Evolutionary conservation across 2,329 filamentous ascomycete genomes (phyloP).

Genomic region (Dactylonectria macrodidyma): DNA sequence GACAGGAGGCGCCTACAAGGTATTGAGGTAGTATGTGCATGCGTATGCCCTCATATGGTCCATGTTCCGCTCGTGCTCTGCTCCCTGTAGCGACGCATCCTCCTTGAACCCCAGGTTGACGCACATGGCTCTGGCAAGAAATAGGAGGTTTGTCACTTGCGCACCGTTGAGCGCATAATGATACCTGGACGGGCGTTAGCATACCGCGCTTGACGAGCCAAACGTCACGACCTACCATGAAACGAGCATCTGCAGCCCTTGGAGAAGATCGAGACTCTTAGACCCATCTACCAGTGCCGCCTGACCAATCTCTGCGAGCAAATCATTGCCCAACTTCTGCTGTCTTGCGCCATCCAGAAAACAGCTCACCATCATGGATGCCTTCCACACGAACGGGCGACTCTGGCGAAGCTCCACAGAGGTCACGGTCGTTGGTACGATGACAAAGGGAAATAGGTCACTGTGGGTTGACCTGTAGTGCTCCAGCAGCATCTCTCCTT

Average conservation of each 20-base stretch:
- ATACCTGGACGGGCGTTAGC: constrained; percentile 54
- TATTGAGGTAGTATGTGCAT: constrained; percentile 66
- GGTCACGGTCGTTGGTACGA: constrained; percentile 55
- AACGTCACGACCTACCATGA: constrained; percentile 57
- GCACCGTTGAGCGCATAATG: constrained; percentile 65
- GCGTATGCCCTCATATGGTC: constrained; percentile 64
- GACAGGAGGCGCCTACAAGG: constrained; percentile 55
- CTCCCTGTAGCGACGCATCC: constrained; percentile 38
- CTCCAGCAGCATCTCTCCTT: constrained; percentile 58
- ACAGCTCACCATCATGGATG: constrained; percentile 61
- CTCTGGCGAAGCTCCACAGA: constrained; percentile 55
- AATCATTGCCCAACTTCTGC: constrained; percentile 58
- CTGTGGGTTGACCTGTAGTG: constrained; percentile 54
- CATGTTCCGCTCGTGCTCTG: constrained; percentile 49
- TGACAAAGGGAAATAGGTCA: constrained; percentile 62
- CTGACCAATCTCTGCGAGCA: constrained; percentile 60
- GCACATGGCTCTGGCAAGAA: constrained; percentile 63
- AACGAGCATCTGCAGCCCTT: constrained; percentile 61
- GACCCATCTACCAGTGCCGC: constrained; percentile 58
- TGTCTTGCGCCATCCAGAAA: constrained; percentile 62
- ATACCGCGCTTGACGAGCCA: background rate
- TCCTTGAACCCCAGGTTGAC: constrained; percentile 56
- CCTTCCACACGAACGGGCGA: constrained; percentile 65
- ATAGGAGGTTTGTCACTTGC: constrained; percentile 65
- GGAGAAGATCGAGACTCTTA: constrained; percentile 63